Conservation (phyloP, 1,139 yeast genomes). For the Saccharomyces hybrid region DNA sequence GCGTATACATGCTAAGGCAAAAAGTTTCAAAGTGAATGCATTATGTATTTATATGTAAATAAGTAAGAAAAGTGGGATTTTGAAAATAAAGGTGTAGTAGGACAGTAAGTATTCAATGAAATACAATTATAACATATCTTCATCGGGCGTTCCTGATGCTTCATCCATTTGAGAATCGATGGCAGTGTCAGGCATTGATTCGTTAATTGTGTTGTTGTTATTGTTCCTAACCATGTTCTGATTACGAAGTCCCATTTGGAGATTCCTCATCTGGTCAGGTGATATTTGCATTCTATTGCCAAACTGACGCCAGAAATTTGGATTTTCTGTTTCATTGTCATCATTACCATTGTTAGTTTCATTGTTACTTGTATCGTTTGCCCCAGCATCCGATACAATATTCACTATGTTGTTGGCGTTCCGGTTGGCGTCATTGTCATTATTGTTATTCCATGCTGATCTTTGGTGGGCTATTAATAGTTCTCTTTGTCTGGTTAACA, state of each 20-base stretch:
- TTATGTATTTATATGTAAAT: not conserved
- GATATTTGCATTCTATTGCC: conserved; percentile 20
- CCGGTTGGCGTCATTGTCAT: conserved; percentile 1
- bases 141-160: conserved; percentile 27
- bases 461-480: conserved; percentile 26
- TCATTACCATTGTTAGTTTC: conserved; percentile 3
- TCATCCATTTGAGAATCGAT: conserved; percentile 16
- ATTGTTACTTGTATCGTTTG: not conserved
- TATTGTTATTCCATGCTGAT: conserved; percentile 11
- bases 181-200: conserved; percentile 9
- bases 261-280: conserved; percentile 22
- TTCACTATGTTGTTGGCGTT: conserved; percentile 4
- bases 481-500: conserved; percentile 31
- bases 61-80: not conserved
- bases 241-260: conserved; percentile 23
- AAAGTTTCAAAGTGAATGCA: not conserved
- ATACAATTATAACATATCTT: conserved; percentile 15
- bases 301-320: conserved; percentile 16
- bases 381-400: conserved; percentile 3
- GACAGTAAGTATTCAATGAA: not conserved
- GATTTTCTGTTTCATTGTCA: conserved; percentile 13
- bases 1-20: not conserved
- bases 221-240: conserved; percentile 5
- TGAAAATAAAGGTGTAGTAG: not conserved
- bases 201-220: conserved; percentile 6